A percentile compares a stretch with the other conserved stretches of the same genome.
Conservation (phyloP, 257 asterid genomes). For the Anisodus acutangulus region DNA sequence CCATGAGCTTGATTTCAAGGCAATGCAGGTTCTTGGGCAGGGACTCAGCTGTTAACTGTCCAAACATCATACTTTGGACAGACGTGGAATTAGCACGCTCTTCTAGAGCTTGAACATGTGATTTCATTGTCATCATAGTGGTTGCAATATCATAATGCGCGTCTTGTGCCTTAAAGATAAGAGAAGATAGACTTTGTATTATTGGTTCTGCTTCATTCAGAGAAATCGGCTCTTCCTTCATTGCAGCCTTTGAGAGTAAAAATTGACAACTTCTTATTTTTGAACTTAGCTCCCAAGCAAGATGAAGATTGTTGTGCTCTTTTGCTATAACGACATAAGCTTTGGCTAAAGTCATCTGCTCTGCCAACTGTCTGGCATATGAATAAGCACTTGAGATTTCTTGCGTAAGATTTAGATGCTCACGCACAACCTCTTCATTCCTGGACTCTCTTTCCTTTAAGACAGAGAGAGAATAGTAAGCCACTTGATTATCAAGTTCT, state of each 20-base stretch:
- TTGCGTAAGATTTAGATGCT: constrained; percentile 58
- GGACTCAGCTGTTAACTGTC: constrained; percentile 70
- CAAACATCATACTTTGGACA: constrained; percentile 64
- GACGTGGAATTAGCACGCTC: constrained; percentile 66
- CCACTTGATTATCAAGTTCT: background rate
- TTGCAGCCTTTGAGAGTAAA: constrained; percentile 80
- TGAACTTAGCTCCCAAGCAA: constrained; percentile 84
- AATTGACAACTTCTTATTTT: constrained; percentile 70
- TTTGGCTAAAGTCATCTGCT: constrained; percentile 88
- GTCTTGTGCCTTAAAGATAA: constrained; percentile 73
- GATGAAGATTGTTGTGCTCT: constrained; percentile 77
- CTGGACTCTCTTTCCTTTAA: constrained; percentile 60
- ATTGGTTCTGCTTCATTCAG: constrained; percentile 74
- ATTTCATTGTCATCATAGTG: constrained; percentile 76
- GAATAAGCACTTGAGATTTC: constrained; percentile 64
- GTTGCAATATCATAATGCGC: constrained; percentile 85
- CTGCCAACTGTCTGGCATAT: constrained; percentile 77
- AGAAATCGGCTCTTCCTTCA: constrained; percentile 67
- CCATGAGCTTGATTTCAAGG: constrained; percentile 59
- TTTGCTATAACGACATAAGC: constrained; percentile 80
- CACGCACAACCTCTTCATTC: constrained; percentile 47
- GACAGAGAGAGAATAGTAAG: constrained; percentile 30
- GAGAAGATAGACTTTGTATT: constrained; percentile 72
- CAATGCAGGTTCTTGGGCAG: constrained; percentile 71
- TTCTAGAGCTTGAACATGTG: constrained; percentile 78